Base-by-base conservation (phyloP, 148 eudicot species). In the Persicaria maculosa region DNA sequence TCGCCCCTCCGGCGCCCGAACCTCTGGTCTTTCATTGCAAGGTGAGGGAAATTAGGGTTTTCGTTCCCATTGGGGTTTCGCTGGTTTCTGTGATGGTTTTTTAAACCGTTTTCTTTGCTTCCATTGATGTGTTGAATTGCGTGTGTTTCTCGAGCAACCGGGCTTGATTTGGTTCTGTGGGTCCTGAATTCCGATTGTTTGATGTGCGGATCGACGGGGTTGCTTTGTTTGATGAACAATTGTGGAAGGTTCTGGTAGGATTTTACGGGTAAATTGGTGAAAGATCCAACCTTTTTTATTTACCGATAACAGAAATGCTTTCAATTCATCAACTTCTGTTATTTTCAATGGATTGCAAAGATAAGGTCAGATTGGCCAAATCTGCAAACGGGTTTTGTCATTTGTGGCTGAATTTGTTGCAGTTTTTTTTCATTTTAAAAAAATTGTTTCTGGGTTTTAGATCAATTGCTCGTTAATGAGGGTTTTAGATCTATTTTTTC, bases 401-500 rank as follows among this genome's bases (percentile, higher is more conserved):
- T 31, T 15, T 40, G 70, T 36, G 19, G 47, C 31, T 40, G 45
- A 65, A 65, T 12, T 31, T 36, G 17, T 5, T 40, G 45, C 67
- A 25, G 70, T 12, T 4, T 40, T 31, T 31, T 31, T 31, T 31
- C 40, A 31, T 31, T 31, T 31, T 0, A 31, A 31, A 31, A 31
- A 31, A 31, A 31, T 31, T 31, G 40, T 3, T 31, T 20, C 4
- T 4, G 70, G 70, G n/a, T 64, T 64, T 64, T 64, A 64, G 44
- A 64, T 64, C 69, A 64, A 64, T 22, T 64, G 69, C 69, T 36
- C 12, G 67, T 22, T 7, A 64, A 64, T 6, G 69, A 64, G 69
- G 69, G 74, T 80, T 75, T 64, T 14, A 17, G 54, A 43, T 74
- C 43, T 9, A 53, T n/a, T 50, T 69, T 50, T 44, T 67, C 53